A percentile compares a stretch with the other conserved stretches of the same genome.
These are phyloP conservation scores for Aureobasidium sp. DNA, from an alignment of 2,329 filamentous ascomycete genomes.

Conservation along the genomic window DNA sequence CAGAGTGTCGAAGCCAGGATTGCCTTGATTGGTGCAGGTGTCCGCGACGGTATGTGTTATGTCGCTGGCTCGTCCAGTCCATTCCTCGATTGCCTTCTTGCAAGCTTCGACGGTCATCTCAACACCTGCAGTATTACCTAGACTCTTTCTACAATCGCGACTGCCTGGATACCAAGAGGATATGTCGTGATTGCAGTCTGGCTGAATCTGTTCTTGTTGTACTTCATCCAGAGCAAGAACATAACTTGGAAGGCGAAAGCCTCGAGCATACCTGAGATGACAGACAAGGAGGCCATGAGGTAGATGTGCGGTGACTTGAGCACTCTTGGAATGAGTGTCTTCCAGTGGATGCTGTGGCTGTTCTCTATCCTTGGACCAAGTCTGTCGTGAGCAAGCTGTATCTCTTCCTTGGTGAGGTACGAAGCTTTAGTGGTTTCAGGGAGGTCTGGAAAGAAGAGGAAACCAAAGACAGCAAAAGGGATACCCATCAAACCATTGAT, in stretches of 20 bases:
- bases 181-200: conserved; percentile 48
- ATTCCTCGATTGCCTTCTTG: not conserved
- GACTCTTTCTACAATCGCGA: conserved; percentile 52
- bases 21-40: conserved; percentile 33
- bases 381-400: not conserved
- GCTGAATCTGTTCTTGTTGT: conserved; percentile 26
- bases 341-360: not conserved
- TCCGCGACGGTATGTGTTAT: conserved; percentile 35
- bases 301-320: conserved; percentile 25
- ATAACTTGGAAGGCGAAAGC: conserved; percentile 26
- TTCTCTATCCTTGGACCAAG: not conserved
- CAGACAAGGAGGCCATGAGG: conserved; percentile 34
- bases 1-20: conserved; percentile 33
- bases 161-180: conserved; percentile 49
- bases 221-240: conserved; percentile 28
- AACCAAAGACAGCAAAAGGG: conserved; percentile 49
- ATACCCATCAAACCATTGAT: conserved; percentile 52
- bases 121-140: not conserved
- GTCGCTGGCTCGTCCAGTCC: conserved; percentile 9
- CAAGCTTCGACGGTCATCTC: not conserved
- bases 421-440: conserved; percentile 30
- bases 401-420: conserved; percentile 6
- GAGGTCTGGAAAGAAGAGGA: conserved; percentile 47
- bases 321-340: not conserved
- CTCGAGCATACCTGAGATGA: conserved; percentile 31